Evolutionary conservation across 1,284 basidiomycete species (phyloP).

Genomic region (Tilletia horrida): DNA sequence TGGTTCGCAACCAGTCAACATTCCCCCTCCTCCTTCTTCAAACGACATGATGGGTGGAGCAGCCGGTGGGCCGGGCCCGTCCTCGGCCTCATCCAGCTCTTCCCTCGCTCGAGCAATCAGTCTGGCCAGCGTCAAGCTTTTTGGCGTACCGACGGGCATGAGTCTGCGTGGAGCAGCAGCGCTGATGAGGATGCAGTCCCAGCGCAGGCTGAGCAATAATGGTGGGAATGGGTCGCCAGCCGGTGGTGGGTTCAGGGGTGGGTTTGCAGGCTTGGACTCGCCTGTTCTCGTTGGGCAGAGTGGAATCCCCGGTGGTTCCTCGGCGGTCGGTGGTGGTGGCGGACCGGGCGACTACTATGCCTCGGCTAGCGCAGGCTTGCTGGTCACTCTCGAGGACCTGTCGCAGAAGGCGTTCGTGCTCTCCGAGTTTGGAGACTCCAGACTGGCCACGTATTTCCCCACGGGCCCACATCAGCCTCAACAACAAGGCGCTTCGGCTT

Average conservation of each 20-base stretch:
- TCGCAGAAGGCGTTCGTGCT: conserved; percentile 94
- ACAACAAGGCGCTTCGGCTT: too few relatives aligned
- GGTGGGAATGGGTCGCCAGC: too few relatives aligned
- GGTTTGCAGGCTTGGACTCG: too few relatives aligned
- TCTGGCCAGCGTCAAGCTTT: conserved; percentile 83
- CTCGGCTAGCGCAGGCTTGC: conserved; percentile 62
- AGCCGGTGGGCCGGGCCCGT: neutral
- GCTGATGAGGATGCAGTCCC: conserved; percentile 48
- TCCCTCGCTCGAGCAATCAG: conserved; percentile 72
- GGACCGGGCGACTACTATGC: too few relatives aligned
- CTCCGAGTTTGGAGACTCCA: conserved; percentile 86
- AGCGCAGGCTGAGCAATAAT: conserved; percentile 25
- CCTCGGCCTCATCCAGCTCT: neutral
- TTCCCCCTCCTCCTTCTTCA: too few relatives aligned
- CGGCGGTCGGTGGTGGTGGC: too few relatives aligned
- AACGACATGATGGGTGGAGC: neutral
- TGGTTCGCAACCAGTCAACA: neutral
- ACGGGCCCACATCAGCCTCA: conserved; percentile 44
- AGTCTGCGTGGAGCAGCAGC: conserved; percentile 42
- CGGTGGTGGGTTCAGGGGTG: too few relatives aligned
- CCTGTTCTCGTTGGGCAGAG: too few relatives aligned
- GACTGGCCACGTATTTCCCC: conserved; percentile 73
- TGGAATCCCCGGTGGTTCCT: too few relatives aligned
- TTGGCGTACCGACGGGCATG: conserved; percentile 64
- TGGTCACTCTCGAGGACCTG: conserved; percentile 74